Percentiles rank a stretch among this genome's conserved stretches.
Evolutionary conservation across 441 rosid species (phyloP).

Genomic region (Isatis lusitanica): DNA sequence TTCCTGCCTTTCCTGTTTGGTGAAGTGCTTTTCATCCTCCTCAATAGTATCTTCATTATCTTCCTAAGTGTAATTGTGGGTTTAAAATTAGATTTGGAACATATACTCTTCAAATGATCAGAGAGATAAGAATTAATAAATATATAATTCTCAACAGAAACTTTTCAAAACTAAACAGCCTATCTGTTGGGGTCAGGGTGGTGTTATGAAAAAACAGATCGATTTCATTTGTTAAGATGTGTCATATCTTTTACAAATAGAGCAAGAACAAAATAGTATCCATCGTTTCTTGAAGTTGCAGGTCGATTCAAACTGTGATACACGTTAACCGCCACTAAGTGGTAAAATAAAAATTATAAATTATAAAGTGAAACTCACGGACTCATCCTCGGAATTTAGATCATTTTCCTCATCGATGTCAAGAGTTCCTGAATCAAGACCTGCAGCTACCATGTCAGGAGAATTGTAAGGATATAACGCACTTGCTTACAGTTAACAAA

Average conservation of each 20-base stretch:
- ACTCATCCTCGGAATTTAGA: constrained; percentile 62
- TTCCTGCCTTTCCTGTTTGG: constrained; percentile 84
- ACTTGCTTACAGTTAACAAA: constrained; percentile 20
- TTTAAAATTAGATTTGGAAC: constrained; percentile 25
- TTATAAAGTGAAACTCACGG: constrained; percentile 52
- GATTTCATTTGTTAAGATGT: neutral
- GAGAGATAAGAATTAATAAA: neutral
- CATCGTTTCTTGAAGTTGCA: neutral
- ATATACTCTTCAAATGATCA: constrained; percentile 11
- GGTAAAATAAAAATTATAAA: neutral
- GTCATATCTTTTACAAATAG: neutral
- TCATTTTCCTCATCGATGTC: constrained; percentile 77
- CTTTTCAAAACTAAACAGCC: constrained; percentile 13
- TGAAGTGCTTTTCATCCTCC: constrained; percentile 90
- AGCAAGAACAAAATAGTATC: neutral
- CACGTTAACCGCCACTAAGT: neutral
- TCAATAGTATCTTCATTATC: constrained; percentile 95
- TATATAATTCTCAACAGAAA: neutral
- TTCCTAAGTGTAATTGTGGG: constrained; percentile 70
- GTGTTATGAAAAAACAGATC: neutral
- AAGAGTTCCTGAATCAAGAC: constrained; percentile 44
- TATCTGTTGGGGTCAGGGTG: constrained; percentile 8
- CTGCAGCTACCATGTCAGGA: constrained; percentile 37
- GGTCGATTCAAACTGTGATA: constrained; percentile 24
- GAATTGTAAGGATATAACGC: constrained; percentile 22